Base-by-base conservation (phyloP, 331 rosid genomes). In the Pyrus hybrid region DNA sequence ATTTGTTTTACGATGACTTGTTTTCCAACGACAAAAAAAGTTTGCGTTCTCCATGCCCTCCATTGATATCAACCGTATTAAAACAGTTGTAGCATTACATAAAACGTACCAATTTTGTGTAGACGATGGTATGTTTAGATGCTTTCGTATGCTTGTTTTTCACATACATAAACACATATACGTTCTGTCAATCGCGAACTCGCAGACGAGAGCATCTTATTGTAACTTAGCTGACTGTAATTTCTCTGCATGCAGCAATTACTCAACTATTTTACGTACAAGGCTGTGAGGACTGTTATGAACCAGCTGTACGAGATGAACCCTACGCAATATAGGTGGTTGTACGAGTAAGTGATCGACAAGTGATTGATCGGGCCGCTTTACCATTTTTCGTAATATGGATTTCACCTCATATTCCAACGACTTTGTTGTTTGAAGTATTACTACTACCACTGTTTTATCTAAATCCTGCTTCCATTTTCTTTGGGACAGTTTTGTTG, bases 281-380 rank as follows among this genome's bases (percentile, higher is more conserved):
- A 92, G 84, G 99, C 99, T 74, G 99, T 89, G 85, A 87, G 97
- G 91, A 93, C 97, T 54, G 97, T 94, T 64, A 85, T 94, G 83
- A 90, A 83, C 82, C 99, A 94, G 80, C 79, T 94, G 37, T 87
- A 94, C 76, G 99, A 94, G 86, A 94, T 94, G 97, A 94, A 94
- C 13, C 99, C 99, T 2, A 92, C 96, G 6, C 84, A 90, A 41
- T 92, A 94, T 81, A 87, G 89, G 67, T 94, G 96, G 96, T 83
- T 94, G 68, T 94, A 94, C 22, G 87, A 94, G 99, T 94, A 89
- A 85, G 99, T 89, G 32, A 57, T 22, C 78, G 51, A 37, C 28
- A 26, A 26, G 28, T 26, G 28, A 33, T 35, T 3, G 41, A 35
- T 63, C 47, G 5, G 21, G 13, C 10, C 28, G 4, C 29, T 73